These are phyloP conservation scores for Russula virescens DNA, from an alignment of 768 basidiomycete genomes.

Conservation along the genomic window DNA sequence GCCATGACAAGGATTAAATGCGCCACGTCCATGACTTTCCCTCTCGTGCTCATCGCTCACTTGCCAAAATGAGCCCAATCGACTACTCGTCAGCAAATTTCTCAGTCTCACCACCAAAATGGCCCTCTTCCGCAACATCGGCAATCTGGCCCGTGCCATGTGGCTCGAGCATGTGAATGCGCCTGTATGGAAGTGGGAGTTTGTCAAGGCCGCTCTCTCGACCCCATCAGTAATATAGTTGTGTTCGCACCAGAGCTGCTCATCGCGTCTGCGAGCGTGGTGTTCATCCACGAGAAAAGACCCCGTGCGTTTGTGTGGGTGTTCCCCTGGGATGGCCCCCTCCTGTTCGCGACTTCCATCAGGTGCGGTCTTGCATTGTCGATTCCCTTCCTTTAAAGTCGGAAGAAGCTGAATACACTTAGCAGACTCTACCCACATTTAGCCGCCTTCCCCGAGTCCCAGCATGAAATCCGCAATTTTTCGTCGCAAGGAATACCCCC, in stretches of 20 bases:
- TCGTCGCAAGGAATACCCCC: conserved; percentile 49
- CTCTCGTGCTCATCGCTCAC: conserved; percentile 35
- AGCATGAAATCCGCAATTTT: conserved; percentile 46
- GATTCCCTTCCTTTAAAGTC: too few relatives aligned
- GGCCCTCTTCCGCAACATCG: conserved; percentile 36
- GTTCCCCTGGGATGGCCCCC: conserved; percentile 36
- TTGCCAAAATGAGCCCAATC: conserved; percentile 28
- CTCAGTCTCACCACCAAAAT: conserved; percentile 31
- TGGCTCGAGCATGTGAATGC: conserved; percentile 34
- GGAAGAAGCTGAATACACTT: not conserved
- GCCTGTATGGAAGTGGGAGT: conserved; percentile 30
- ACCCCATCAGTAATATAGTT: conserved; percentile 34
- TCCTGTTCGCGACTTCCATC: too few relatives aligned
- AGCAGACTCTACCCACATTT: conserved; percentile 30
- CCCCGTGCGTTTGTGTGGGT: conserved; percentile 38
- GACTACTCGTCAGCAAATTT: too few relatives aligned
- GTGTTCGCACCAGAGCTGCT: conserved; percentile 46
- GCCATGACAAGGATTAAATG: not conserved
- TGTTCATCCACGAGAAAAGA: conserved; percentile 25
- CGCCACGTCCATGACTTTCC: conserved; percentile 23
- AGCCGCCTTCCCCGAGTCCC: too few relatives aligned
- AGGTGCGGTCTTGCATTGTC: conserved; percentile 31
- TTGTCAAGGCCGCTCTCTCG: conserved; percentile 46
- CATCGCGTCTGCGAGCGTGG: conserved; percentile 42
- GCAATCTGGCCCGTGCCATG: conserved; percentile 31